Evolutionary conservation across 2,329 filamentous ascomycete species (phyloP), one percentile per base, ranked within the genome.

Genomic region (Aspergillus quadrilineatus): DNA sequence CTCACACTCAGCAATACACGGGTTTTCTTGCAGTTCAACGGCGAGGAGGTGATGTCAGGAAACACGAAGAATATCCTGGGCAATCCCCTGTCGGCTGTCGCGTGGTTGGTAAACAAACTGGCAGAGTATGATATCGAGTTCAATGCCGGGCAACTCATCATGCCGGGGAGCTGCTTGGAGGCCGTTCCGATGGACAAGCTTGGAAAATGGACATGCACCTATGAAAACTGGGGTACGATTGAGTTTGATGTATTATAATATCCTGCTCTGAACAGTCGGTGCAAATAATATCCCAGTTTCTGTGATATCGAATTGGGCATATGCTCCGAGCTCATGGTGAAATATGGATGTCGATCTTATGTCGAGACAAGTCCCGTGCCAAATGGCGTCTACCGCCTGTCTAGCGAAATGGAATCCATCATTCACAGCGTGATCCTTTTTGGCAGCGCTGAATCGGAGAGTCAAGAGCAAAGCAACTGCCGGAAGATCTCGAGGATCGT

Each of bases 1-100:
- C 46, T 63, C 1, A 60, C 41, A 5, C 50, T 63, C 2, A 58
- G 51, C 44, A 58, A 63, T 28, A 60, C 46, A 4, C 50, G 56
- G 12, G 61, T 57, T 0, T 32, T 37, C 26, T 32, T 63, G 29
- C 43, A 56, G 30, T 58, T 57, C 17, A 63, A 63, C 14, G 59
- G 57, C 15, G n/a, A 51, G 37, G 56, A 63, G 15, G 53, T 62
- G 26, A 62, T 63, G 61, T 28, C 51, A 6, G 60, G 61, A 2
- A 63, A 62, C 32, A 62, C 56, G n/a, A 59, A 51, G 43, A 62
- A 60, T 43, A 50, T 62, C 12, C 56, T 62, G 2, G 60, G 61
- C 0, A 62, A 63, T 15, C 60, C 60, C 2, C 14, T 63, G 4
- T 53, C 56, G 15, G 61, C 56, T n/a, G 56, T 59, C 10, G 60